phyloP scores from a whole-genome alignment of 495 filamentous ascomycete species.

The Penicillium bialowiezense region DNA sequence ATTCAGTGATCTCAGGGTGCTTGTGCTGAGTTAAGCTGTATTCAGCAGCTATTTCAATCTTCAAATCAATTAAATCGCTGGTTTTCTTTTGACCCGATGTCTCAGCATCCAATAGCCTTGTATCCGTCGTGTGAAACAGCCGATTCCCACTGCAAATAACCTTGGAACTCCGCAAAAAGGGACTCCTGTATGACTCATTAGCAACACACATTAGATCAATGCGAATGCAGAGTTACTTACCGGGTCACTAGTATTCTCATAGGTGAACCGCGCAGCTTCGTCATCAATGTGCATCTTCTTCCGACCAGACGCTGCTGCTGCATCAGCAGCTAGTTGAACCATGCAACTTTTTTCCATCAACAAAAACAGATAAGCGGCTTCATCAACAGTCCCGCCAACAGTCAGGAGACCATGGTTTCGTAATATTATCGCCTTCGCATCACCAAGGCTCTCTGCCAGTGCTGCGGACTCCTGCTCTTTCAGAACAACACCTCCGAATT shows the following conservation, averaged over 20 bases:
- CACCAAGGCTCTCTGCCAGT: conserved; percentile 32
- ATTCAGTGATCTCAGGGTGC: conserved; percentile 12
- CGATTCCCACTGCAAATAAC: conserved; percentile 5
- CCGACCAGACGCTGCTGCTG: neutral
- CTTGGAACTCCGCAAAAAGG: conserved; percentile 35
- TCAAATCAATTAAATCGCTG: too few relatives aligned
- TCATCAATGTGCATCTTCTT: neutral
- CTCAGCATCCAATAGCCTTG: neutral
- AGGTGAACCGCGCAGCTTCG: neutral
- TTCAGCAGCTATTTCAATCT: too few relatives aligned
- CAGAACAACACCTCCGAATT: conserved; percentile 57
- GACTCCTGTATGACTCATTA: conserved; percentile 41
- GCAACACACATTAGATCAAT: too few relatives aligned
- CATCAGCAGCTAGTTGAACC: neutral
- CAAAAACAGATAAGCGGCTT: conserved; percentile 53
- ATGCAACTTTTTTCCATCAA: conserved; percentile 33
- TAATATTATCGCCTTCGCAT: conserved; percentile 45
- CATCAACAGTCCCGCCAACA: conserved; percentile 52
- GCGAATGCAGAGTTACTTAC: too few relatives aligned
- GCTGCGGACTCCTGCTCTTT: neutral
- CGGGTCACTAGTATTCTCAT: neutral
- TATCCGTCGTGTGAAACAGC: conserved; percentile 12
- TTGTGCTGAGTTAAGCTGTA: conserved; percentile 11
- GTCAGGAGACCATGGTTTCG: conserved; percentile 56
- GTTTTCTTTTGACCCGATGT: too few relatives aligned